Conservation (phyloP, 345 rosid species). For the Ricinus communis region DNA sequence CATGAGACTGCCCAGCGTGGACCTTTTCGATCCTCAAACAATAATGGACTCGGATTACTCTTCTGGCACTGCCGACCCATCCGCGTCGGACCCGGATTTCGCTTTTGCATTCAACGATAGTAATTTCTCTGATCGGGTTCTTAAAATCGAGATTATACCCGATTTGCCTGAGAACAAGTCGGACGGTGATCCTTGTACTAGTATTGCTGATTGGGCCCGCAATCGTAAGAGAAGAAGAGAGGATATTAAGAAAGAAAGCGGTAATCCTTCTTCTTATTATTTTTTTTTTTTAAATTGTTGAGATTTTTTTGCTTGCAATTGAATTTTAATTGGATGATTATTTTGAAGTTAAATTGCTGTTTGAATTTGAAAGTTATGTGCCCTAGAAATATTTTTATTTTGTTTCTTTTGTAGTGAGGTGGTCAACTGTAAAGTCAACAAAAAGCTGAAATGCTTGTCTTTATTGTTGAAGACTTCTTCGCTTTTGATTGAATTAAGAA, state of each 20-base stretch:
- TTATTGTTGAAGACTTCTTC: too few relatives aligned
- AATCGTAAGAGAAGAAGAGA: constrained; percentile 72
- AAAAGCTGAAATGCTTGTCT: too few relatives aligned
- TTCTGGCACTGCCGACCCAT: constrained; percentile 15
- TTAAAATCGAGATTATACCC: constrained; percentile 63
- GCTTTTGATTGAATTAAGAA: too few relatives aligned
- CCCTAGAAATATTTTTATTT: too few relatives aligned
- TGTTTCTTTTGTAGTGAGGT: too few relatives aligned
- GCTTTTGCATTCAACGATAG: constrained; percentile 77
- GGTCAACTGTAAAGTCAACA: too few relatives aligned
- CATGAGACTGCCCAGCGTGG: constrained; percentile 40
- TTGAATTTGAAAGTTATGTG: too few relatives aligned
- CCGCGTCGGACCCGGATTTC: constrained; percentile 49
- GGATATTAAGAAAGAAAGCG: constrained; percentile 48
- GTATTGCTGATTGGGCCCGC: constrained; percentile 65
- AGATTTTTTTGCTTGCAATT: not conserved
- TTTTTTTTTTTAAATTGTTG: not conserved
- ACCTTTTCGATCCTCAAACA: constrained; percentile 42
- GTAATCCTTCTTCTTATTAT: too few relatives aligned
- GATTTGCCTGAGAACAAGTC: constrained; percentile 43
- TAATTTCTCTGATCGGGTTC: constrained; percentile 74
- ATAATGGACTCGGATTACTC: constrained; percentile 50
- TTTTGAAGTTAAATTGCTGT: not conserved
- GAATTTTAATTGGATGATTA: not conserved
- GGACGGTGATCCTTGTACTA: constrained; percentile 48